Base-by-base conservation (phyloP, 139 green algal species). In the Zygnema cylindricum region DNA sequence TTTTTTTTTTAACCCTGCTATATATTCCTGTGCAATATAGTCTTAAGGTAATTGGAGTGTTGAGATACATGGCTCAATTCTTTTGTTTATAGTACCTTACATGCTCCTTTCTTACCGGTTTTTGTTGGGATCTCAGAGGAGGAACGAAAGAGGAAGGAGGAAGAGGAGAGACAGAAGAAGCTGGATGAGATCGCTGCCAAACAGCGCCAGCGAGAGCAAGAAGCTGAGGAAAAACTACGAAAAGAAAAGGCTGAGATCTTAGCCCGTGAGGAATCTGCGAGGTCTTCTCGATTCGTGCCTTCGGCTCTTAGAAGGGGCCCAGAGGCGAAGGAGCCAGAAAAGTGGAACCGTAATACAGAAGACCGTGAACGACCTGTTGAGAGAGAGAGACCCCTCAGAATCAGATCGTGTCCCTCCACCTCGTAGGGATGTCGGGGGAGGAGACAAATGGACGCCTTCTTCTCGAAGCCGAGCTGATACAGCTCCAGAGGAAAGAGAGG, bases 151-250 rank as follows among this genome's bases (percentile, higher is more conserved):
- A 35, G 71, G 30, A 88, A 88, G 88, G 82, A 92, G 91, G 91
- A 91, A 83, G 85, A 93, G 86, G 91, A 93, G 75, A 38, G 69
- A 55, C 43, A 82, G 76, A 54, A 71, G 21, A 90, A 92, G 75
- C 81, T 91, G 0, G 89, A 90, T 21, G 90, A 92, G 42, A 92
- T 92, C 49, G 86, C 86, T 43, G 88, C 88, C 25, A 91, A 82
- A 69, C 89, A 92, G 89, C 89, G 69, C 0, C 69, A 91, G 49
- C 41, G 87, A 22, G 87, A 91, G 55, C 23, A 41, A 81, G 86
- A 91, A 81, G 69, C 81, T 11, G 81, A 87, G 54, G 81, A 89
- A 78, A 84, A 84, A 3, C 75, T 77, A 2, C 81, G 41, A 42
- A 87, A 81, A 69, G 81, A 81, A 54, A 69, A 69, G 7, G 78